A percentile compares a stretch with the other conserved stretches of the same genome.
Conservation (phyloP, 805 yeast genomes). For the Barnettozyma populi region DNA sequence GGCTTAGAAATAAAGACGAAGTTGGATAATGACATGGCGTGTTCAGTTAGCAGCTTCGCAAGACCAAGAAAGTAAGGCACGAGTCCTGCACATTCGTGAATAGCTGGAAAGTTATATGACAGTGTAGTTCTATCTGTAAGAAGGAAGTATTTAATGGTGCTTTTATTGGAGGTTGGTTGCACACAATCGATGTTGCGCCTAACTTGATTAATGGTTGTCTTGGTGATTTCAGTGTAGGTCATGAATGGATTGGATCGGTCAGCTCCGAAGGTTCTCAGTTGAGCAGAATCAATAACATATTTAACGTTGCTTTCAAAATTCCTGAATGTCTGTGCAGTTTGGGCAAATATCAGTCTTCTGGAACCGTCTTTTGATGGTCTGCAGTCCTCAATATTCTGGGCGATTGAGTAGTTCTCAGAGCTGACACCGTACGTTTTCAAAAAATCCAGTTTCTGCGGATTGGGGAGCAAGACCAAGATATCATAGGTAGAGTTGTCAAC, state of each 20-base stretch:
- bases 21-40: neutral
- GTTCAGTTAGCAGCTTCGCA: neutral
- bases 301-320: neutral
- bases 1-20: constrained; percentile 5
- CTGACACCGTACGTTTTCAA: neutral
- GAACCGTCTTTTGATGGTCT: neutral
- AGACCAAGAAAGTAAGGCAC: constrained; percentile 1
- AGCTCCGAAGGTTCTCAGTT: neutral
- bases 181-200: neutral
- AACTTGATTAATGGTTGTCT: neutral
- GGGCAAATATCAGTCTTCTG: constrained; percentile 2
- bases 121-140: constrained; percentile 1
- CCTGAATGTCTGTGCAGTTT: neutral
- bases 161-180: neutral
- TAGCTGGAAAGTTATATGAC: neutral
- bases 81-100: neutral
- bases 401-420: neutral
- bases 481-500: neutral
- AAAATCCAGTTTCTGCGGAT: neutral
- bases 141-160: constrained; percentile 1
- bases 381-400: constrained; percentile 3
- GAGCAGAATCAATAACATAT: constrained; percentile 6
- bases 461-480: constrained; percentile 1
- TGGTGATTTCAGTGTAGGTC: neutral
- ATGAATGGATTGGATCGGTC: constrained; percentile 4